Base-by-base conservation (phyloP, 306 rosid species). In the Geum urbanum region DNA sequence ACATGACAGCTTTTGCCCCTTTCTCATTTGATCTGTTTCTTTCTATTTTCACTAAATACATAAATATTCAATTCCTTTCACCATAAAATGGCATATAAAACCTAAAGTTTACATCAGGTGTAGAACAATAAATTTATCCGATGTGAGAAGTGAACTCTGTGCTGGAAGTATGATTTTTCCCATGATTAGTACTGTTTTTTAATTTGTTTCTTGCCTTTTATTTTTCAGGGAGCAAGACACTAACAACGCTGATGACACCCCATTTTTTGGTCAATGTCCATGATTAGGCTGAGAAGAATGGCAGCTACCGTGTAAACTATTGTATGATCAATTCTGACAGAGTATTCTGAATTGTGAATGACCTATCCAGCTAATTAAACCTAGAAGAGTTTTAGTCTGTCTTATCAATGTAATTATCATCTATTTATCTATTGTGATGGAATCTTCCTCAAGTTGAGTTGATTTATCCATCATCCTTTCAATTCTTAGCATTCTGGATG, bases 151-250 rank as follows among this genome's bases (percentile, higher is more conserved):
- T 59, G 53, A 27, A 69, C 4, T 20, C 19, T 69, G 20, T 53
- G 49, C 7, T 37, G 64, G 64, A 59, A 54, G 19, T 19, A 51
- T 48, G 24, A 32, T 10, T 4, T 32, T 22, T 44, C 12, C 46
- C 39, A 56, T 62, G 74, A 69, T 39, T 67, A n/a, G 61, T 64
- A 24, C 69, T 43, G 68, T 70, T 77, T 48, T 73, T 66, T 76
- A 35, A 79, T 79, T 62, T 73, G 66, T 60, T 73, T 84, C 20
- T 56, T 81, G 63, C 62, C 4, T 32, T 32, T 61, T 82, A 61
- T 39, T 75, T 79, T 81, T 60, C 88, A 90, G 96, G 90, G 86
- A 48, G 87, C 87, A 47, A 80, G 91, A 62, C 81, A 86, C 78
- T 83, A 76, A 72, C 82, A 64, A 79, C 54, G 83, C 27, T 22